These are phyloP conservation scores for Rhizopogon sp. DNA, from an alignment of 768 basidiomycete genomes.

Conservation along the genomic window DNA sequence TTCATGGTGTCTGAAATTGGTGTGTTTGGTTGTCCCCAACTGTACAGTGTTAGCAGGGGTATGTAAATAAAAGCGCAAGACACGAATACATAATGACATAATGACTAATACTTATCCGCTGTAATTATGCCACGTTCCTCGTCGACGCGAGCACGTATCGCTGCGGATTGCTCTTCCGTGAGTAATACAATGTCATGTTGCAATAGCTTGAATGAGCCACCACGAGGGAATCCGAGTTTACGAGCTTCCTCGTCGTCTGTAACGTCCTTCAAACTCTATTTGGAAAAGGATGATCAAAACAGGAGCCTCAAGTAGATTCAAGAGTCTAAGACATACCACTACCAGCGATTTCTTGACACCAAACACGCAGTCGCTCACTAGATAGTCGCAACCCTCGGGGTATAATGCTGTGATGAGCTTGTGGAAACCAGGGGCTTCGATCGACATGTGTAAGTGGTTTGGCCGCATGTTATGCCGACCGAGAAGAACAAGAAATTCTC, in stretches of 20 bases:
- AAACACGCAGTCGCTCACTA: constrained; percentile 73
- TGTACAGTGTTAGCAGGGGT: no score
- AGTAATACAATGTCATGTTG: constrained; percentile 41
- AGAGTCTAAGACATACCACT: constrained; percentile 45
- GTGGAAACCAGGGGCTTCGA: constrained; percentile 68
- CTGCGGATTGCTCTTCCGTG: constrained; percentile 35
- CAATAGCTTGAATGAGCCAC: constrained; percentile 44
- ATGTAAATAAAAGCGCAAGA: no score
- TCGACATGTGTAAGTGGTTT: constrained; percentile 72
- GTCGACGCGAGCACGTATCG: constrained; percentile 16
- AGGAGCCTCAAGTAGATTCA: neutral
- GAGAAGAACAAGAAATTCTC: constrained; percentile 47
- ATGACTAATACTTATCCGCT: neutral
- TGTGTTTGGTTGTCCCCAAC: no score
- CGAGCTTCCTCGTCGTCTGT: constrained; percentile 49
- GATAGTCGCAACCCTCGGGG: constrained; percentile 61
- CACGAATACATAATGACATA: neutral
- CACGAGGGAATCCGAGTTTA: constrained; percentile 42
- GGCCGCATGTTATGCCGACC: constrained; percentile 75
- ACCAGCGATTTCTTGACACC: constrained; percentile 78
- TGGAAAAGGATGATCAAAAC: neutral
- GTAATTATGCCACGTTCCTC: constrained; percentile 3
- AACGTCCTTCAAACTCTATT: constrained; percentile 48
- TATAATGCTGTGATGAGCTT: constrained; percentile 73
- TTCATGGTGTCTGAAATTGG: no score